Percentiles rank a stretch among this genome's conserved stretches.
These are phyloP conservation scores for Euphorbia peplus DNA, from an alignment of 345 rosid genomes.

Conservation along the genomic window DNA sequence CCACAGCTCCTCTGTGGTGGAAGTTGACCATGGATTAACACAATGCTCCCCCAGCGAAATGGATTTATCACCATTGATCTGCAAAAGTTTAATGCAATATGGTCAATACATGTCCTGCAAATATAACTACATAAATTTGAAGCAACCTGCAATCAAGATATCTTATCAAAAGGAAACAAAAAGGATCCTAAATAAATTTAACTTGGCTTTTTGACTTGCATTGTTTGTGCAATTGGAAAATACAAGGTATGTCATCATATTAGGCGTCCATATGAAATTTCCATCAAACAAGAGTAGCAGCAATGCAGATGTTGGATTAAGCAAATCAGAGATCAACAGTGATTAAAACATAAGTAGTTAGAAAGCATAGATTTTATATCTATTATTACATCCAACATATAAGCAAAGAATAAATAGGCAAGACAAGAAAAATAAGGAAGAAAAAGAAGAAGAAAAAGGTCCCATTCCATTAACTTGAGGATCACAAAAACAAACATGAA, in stretches of 20 bases:
- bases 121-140: not conserved
- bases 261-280: not conserved
- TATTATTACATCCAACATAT: not conserved
- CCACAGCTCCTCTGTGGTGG: conserved; percentile 45
- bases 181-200: not conserved
- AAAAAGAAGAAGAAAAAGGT: not conserved
- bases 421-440: not conserved
- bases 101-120: conserved; percentile 4
- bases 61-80: conserved; percentile 38
- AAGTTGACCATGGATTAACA: conserved; percentile 68
- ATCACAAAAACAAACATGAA: not conserved
- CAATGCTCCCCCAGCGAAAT: conserved; percentile 20
- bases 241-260: not conserved
- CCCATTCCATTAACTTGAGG: not conserved
- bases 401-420: not conserved
- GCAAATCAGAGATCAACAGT: not conserved
- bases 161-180: not conserved
- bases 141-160: not conserved
- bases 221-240: not conserved
- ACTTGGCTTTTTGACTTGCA: not conserved
- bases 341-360: not conserved
- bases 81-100: conserved; percentile 16
- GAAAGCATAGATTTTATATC: not conserved
- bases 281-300: not conserved
- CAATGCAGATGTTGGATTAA: not conserved